Conservation (phyloP, 1,284 basidiomycete species). For the Xerocomus amazonicus region DNA sequence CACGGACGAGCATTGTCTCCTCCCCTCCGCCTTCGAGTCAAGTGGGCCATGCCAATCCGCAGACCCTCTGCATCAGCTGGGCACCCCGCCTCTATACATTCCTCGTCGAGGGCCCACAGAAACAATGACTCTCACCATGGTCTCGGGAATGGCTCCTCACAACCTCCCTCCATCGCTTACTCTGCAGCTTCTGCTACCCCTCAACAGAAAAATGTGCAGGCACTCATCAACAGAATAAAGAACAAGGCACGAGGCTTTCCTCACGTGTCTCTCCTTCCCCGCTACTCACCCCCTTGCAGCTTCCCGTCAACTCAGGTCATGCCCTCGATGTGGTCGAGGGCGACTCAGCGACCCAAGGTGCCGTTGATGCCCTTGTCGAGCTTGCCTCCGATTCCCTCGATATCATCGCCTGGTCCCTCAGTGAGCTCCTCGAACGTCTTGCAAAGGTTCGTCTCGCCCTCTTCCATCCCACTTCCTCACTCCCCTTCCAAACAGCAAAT, state of each 20-base stretch:
- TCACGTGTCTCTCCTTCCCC: neutral
- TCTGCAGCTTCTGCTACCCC: constrained; percentile 45
- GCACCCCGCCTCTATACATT: constrained; percentile 24
- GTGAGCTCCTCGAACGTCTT: constrained; percentile 71
- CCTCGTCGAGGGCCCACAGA: constrained; percentile 39
- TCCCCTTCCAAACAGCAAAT: constrained; percentile 41
- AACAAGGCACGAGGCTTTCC: constrained; percentile 49
- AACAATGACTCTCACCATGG: constrained; percentile 51
- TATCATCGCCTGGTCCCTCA: constrained; percentile 75
- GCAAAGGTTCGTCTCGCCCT: constrained; percentile 56
- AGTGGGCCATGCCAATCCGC: constrained; percentile 39
- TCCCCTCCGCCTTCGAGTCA: constrained; percentile 4
- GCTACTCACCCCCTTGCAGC: constrained; percentile 39
- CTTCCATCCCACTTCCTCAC: constrained; percentile 7
- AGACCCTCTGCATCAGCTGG: constrained; percentile 47
- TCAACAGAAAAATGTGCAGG: constrained; percentile 69
- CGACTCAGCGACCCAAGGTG: constrained; percentile 69
- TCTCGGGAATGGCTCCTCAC: constrained; percentile 35
- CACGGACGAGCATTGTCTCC: constrained; percentile 17
- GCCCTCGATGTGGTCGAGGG: constrained; percentile 70
- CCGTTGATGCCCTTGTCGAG: constrained; percentile 75
- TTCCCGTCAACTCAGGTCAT: constrained; percentile 82
- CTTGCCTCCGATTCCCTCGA: constrained; percentile 73
- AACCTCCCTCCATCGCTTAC: constrained; percentile 34
- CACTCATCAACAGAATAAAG: constrained; percentile 68